A percentile compares a stretch with the other conserved stretches of the same genome.
These are phyloP conservation scores for Coemansia erecta DNA, from an alignment of 192 early-diverging fungal species.

Conservation along the genomic window DNA sequence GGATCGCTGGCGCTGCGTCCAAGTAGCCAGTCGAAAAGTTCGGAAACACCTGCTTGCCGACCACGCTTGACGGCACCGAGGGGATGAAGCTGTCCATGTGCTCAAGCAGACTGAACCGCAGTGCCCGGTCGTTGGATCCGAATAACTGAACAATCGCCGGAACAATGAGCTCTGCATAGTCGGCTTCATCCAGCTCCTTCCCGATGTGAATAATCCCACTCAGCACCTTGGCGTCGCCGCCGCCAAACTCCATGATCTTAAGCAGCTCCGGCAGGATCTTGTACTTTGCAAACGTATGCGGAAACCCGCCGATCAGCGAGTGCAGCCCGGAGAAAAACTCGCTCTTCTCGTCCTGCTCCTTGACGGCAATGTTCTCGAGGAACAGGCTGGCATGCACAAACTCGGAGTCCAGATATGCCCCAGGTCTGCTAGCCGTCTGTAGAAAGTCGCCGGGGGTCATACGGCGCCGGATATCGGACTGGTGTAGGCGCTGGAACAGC, in stretches of 20 bases:
- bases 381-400: constrained; percentile 82
- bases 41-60: constrained; percentile 83
- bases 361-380: constrained; percentile 89
- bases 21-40: constrained; percentile 85
- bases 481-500: constrained; percentile 62
- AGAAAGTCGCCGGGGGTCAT: constrained; percentile 68
- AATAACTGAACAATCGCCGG: constrained; percentile 83
- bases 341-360: constrained; percentile 83
- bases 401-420: constrained; percentile 77
- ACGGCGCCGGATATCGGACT: constrained; percentile 60
- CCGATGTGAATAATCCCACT: constrained; percentile 85
- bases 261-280: constrained; percentile 93
- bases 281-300: constrained; percentile 79
- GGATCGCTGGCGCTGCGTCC: constrained; percentile 84
- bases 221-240: constrained; percentile 71
- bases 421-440: constrained; percentile 57
- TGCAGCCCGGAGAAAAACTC: constrained; percentile 82
- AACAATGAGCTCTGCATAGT: constrained; percentile 69
- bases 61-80: constrained; percentile 62
- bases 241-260: constrained; percentile 77
- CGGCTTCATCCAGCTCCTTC: constrained; percentile 63
- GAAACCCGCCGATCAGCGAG: constrained; percentile 70
- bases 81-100: constrained; percentile 72
- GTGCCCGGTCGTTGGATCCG: constrained; percentile 79
- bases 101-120: constrained; percentile 83